Evolutionary conservation across 805 yeast genomes (phyloP), one percentile per base, ranked within the genome.

Genomic region (Zygotorulaspora sp.): DNA sequence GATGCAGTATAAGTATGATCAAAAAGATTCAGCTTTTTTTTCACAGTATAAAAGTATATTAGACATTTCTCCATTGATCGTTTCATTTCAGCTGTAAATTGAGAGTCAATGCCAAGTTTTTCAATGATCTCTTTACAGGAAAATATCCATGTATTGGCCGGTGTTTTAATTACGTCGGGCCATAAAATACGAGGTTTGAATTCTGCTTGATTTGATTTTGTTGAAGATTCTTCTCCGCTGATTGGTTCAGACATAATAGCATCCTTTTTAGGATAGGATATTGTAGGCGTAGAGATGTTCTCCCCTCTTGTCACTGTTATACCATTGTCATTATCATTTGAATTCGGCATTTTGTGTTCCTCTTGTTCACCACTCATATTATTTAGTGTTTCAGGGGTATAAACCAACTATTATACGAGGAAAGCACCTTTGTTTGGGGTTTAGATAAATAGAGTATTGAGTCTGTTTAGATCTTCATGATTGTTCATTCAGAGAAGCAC

Each of bases 1-100:
- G 65, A 52, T 3, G 63, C 62, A 1, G 65, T 60, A 32, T 61
- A 62, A 1, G 65, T 58, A 30, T 61, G 65, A 32, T 62, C 65
- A 35, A 59, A 58, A 2, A 61, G 41, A 15, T 53, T 57, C 27
- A 62, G 42, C 29, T 53, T 55, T 36, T 60, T 59, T 36, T 60
- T 61, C 40, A 61, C 45, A n/a, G 55, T 57, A 35, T 62, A 61
- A 24, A 62, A 59, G 37, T 57, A 61, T 47, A 60, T 49, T 23
- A 62, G 33, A 43, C 63, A 58, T 30, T 54, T 57, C 32, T 61
- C 65, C 58, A 62, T 58, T 30, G 48, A 51, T 36, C 47, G 56
- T 32, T 61, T 61, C 18, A 48, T 41, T 34, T 57, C 59, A 22
- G 43, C 30, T 2, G 56, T 45, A 2, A 29, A 36, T 6, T 45